Conservation (phyloP, 2,329 filamentous ascomycete genomes). For the Tolypocladium ovalisporum region DNA sequence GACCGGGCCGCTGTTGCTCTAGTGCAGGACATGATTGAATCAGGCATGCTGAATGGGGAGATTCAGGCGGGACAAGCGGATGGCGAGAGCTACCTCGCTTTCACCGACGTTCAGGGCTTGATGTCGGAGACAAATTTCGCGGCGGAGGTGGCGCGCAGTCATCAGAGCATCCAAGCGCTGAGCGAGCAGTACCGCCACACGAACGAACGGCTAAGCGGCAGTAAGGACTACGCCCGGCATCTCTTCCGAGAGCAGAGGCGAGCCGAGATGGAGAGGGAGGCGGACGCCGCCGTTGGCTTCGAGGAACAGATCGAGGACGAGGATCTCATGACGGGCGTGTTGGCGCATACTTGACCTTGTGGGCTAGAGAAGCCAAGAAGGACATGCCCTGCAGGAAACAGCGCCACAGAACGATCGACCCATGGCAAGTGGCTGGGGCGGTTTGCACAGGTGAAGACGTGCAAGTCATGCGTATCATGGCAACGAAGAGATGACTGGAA, state of each 20-base stretch:
- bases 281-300: conserved; percentile 26
- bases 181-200: conserved; percentile 37
- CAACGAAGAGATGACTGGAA: neutral
- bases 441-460: neutral
- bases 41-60: conserved; percentile 39
- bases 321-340: conserved; percentile 44
- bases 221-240: conserved; percentile 44
- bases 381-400: neutral
- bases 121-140: conserved; percentile 42
- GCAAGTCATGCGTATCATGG: neutral
- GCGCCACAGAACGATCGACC: neutral
- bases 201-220: conserved; percentile 42
- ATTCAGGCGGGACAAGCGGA: conserved; percentile 34
- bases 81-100: conserved; percentile 37
- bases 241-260: conserved; percentile 34
- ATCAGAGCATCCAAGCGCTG: conserved; percentile 32
- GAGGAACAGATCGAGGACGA: conserved; percentile 45
- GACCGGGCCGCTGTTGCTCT: conserved; percentile 34
- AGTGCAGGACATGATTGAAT: conserved; percentile 43
- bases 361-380: neutral
- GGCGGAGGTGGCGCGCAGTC: conserved; percentile 29
- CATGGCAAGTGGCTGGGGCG: neutral
- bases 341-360: conserved; percentile 8
- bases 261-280: conserved; percentile 28
- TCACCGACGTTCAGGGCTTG: conserved; percentile 29